Base-by-base conservation (phyloP, 2,329 filamentous ascomycete genomes). In the Lizonia empirigonia region DNA sequence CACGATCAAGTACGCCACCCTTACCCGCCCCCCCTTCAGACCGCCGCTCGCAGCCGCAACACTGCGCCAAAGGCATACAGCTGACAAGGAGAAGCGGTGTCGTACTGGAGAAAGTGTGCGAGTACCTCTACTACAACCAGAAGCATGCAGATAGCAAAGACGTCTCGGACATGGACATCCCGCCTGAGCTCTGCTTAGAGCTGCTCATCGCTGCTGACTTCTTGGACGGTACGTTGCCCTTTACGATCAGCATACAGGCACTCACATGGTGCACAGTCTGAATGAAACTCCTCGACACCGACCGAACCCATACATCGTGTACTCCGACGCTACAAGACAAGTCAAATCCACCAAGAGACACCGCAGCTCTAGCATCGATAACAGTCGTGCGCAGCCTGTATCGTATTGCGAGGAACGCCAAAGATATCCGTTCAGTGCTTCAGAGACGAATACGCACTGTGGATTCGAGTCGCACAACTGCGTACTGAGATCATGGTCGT, bases 111-210 rank as follows among this genome's bases (percentile, higher is more conserved):
- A 91, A 90, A 69, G 85, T 92, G 24, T 88, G 86, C 71, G 88
- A 92, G 74, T 93, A 92, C 74, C 86, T 91, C 56, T 89, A 91
- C 69, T 92, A 91, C 77, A 89, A 88, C 78, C 86, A 91, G 74
- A 87, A 86, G 65, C 82, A 90, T 73, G 81, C 82, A 42, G 82
- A 90, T 59, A 79, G 79, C 59, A 85, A 87, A 61, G 85, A 91
- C 63, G 88, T 91, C 16, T 85, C 87, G 4, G 89, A 93, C 65
- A 88, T 91, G 85, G 88, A 91, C 13, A 87, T 92, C 51, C 88
- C 88, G 10, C 84, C 88, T 23, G 88, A 92, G 75, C 77, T 92
- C 40, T 91, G 88, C 63, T 78, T 93, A 34, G 89, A 92, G 76
- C 73, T 93, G 53, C 75, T 93, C 58, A 86, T 88, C 76, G 89